Base-by-base conservation (phyloP, 2,329 filamentous ascomycete species). In the Zalaria sp. region DNA sequence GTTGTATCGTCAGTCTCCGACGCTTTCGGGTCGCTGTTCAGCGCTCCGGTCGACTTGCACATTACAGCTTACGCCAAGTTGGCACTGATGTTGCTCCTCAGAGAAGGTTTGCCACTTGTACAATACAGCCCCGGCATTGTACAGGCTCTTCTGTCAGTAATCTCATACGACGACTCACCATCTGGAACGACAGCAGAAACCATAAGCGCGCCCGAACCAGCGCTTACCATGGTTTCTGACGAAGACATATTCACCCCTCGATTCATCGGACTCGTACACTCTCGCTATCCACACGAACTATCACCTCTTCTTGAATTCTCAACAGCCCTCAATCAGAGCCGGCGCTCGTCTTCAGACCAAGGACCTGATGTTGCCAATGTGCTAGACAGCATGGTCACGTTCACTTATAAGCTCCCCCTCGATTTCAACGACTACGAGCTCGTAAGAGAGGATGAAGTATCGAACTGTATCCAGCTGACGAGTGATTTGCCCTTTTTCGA, bases 221-320 rank as follows among this genome's bases (percentile, higher is more conserved):
- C n/a, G 2, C 29, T 7, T n/a, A 32, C 29, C 7, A 7, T 32
- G n/a, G 7, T 32, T 25, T 27, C 25, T 6, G 6, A 10, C 7
- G 11, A 34, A 11, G 27, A 28, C 11, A 28, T n/a, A 26, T 7
- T 29, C 9, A 7, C 27, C 10, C 29, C 34, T 11, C 39, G 38
- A 38, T 60, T 82, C 47, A 75, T 93, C 28, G 67, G 74, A 39
- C 74, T 83, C 55, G 78, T 88, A 5, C 72, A 81, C 35, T 73
- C 75, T 46, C 79, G 89, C 42, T 95, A 87, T 55, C 89, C 89
- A 0, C 89, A 84, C 58, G 89, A 95, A 61, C 79, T 84, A 37
- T 61, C 79, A 3, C 86, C 88, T 1, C 85, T 94, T 52, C 63
- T 93, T 46, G 76, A 73, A 41, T 65, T 93, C 34, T 81, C 78